These are phyloP conservation scores for Monascus purpureus DNA, from an alignment of 495 filamentous ascomycete genomes.

Conservation along the genomic window DNA sequence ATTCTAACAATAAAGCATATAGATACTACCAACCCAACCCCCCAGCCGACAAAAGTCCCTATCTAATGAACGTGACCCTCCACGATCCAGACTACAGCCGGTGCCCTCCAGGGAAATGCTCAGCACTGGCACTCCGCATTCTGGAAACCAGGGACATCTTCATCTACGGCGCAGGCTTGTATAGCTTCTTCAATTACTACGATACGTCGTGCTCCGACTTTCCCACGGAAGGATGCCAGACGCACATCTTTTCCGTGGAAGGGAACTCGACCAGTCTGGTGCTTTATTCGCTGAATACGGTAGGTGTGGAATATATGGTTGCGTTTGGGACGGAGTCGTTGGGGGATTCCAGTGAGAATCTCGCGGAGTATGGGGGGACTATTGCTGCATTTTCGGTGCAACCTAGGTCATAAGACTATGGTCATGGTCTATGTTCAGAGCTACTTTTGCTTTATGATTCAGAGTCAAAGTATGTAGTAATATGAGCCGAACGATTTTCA, in stretches of 20 bases:
- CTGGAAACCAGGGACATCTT: conserved; percentile 41
- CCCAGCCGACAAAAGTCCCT: conserved; percentile 41
- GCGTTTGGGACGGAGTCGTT: conserved; percentile 33
- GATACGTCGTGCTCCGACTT: conserved; percentile 29
- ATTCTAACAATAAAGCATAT: too few species aligned
- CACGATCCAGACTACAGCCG: conserved; percentile 45
- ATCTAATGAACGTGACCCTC: conserved; percentile 27
- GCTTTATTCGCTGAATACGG: conserved; percentile 36
- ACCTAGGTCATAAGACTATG: too few species aligned
- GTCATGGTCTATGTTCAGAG: too few species aligned
- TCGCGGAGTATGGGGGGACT: conserved; percentile 10
- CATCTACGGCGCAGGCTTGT: conserved; percentile 59
- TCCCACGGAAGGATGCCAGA: conserved; percentile 43
- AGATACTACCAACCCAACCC: conserved; percentile 53
- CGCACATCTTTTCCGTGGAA: conserved; percentile 44
- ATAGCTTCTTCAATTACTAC: conserved; percentile 62
- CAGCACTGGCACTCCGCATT: conserved; percentile 54
- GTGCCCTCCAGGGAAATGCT: conserved; percentile 39
- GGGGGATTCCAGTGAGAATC: conserved; percentile 38
- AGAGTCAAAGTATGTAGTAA: too few species aligned
- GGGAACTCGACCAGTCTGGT: conserved; percentile 16
- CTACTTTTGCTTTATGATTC: too few species aligned
- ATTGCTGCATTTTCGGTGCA: background rate
- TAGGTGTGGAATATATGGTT: conserved; percentile 34
- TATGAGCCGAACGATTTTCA: too few species aligned